Evolutionary conservation across 345 rosid species (phyloP).

Genomic region (Hevea brasiliensis): DNA sequence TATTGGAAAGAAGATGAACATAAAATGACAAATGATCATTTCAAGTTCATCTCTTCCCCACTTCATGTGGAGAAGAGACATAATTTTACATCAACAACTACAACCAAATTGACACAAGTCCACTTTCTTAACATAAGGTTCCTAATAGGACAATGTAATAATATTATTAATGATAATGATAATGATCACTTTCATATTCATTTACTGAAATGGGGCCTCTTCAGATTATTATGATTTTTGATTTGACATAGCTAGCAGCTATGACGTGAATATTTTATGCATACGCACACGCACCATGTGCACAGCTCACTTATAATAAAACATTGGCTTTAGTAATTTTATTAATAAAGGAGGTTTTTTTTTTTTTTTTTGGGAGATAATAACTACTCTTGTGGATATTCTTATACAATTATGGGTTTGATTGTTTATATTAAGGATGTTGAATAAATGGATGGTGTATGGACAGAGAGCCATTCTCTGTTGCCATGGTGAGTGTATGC

Average conservation of each 20-base stretch:
- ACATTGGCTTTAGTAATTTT: too few relatives aligned
- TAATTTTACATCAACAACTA: not conserved
- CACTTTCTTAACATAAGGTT: not conserved
- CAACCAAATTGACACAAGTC: not conserved
- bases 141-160: not conserved
- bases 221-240: not conserved
- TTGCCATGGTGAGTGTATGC: not conserved
- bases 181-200: not conserved
- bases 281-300: not conserved
- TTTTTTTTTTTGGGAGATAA: not conserved
- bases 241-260: not conserved
- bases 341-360: not conserved
- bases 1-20: too few relatives aligned
- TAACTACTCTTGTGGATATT: not conserved
- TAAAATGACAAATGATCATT: too few relatives aligned
- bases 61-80: not conserved
- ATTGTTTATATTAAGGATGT: not conserved
- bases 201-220: constrained; percentile 11
- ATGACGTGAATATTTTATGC: not conserved
- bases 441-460: not conserved
- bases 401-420: not conserved
- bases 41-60: too few relatives aligned
- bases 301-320: not conserved
- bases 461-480: not conserved
- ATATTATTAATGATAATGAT: not conserved